Evolutionary conservation across 2,329 filamentous ascomycete genomes (phyloP).

Genomic region (Bipolaris bicolor): DNA sequence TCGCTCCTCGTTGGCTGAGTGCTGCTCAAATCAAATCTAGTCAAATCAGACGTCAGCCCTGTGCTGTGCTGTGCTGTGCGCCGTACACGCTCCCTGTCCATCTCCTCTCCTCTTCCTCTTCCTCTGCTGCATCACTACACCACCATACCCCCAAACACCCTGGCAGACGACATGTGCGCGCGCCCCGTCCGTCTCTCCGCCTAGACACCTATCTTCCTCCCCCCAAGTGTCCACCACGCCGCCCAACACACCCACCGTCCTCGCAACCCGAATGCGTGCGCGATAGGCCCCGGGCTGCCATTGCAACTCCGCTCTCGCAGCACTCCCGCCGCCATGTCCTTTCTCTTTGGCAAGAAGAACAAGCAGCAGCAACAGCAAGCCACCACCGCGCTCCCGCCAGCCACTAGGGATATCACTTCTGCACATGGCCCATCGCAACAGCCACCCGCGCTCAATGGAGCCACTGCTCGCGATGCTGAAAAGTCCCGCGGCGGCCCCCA

Average conservation of each 20-base stretch:
- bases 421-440: slow-evolving; percentile 60
- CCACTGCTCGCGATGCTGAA: slow-evolving; percentile 51
- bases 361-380: slow-evolving; percentile 38
- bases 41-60: slow-evolving; percentile 10
- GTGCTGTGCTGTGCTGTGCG: slow-evolving; percentile 10
- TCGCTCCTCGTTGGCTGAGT: slow-evolving; percentile 7
- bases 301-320: slow-evolving; percentile 27
- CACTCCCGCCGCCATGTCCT: slow-evolving; percentile 54
- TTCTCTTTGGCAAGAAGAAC: slow-evolving; percentile 59
- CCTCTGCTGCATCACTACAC: slow-evolving; percentile 1
- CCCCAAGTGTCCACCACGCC: slow-evolving; percentile 11
- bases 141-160: not conserved
- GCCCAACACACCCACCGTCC: slow-evolving; percentile 14
- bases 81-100: not conserved
- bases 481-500: slow-evolving; percentile 32
- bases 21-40: slow-evolving; percentile 4
- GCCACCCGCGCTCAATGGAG: slow-evolving; percentile 52
- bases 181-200: slow-evolving; percentile 8
- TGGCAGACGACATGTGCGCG: slow-evolving; percentile 24
- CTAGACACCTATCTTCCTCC: slow-evolving; percentile 11
- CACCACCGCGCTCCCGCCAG: slow-evolving; percentile 57
- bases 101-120: slow-evolving; percentile 2
- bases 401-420: slow-evolving; percentile 62
- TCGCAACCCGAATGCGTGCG: slow-evolving; percentile 41
- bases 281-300: slow-evolving; percentile 34